Evolutionary conservation across 345 rosid species (phyloP).

Genomic region (Lumnitzera littorea): DNA sequence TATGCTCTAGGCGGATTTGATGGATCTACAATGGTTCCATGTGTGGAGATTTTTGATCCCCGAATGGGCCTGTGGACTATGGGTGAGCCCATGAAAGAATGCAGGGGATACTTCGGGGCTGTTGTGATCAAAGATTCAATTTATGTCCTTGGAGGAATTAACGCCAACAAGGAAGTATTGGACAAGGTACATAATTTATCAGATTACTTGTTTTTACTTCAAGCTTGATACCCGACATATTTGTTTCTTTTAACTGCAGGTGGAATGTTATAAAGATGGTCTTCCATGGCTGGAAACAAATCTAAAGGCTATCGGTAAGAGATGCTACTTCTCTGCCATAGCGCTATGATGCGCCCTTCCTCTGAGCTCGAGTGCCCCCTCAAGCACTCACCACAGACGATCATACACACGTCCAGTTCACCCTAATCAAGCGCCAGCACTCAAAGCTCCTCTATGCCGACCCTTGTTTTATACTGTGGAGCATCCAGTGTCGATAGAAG

Average conservation of each 20-base stretch:
- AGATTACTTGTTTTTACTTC: not conserved
- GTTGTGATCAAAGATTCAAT: constrained; percentile 20
- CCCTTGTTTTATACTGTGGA: no score
- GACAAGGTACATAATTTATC: constrained; percentile 20
- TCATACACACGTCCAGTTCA: no score
- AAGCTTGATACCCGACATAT: not conserved
- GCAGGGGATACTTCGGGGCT: constrained; percentile 27
- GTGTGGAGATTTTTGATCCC: constrained; percentile 34
- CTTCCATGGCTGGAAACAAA: constrained; percentile 23
- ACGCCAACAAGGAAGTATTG: constrained; percentile 9
- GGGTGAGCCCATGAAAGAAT: constrained; percentile 18
- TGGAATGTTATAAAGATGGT: constrained; percentile 25
- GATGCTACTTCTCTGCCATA: constrained; percentile 23
- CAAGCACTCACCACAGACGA: no score
- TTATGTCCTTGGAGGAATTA: constrained; percentile 27
- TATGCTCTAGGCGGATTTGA: constrained; percentile 34
- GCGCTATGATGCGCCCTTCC: constrained; percentile 6
- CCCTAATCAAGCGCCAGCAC: no score
- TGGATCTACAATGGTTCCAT: constrained; percentile 22
- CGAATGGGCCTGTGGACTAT: constrained; percentile 24
- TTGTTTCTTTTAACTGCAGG: constrained; percentile 12
- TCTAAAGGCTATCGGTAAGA: constrained; percentile 25
- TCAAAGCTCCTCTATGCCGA: no score
- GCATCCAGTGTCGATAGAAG: no score
- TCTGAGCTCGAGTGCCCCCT: no score